Evolutionary conservation across 768 basidiomycete genomes (phyloP), one percentile per base, ranked within the genome.

Genomic region (Hygrophorus russula): DNA sequence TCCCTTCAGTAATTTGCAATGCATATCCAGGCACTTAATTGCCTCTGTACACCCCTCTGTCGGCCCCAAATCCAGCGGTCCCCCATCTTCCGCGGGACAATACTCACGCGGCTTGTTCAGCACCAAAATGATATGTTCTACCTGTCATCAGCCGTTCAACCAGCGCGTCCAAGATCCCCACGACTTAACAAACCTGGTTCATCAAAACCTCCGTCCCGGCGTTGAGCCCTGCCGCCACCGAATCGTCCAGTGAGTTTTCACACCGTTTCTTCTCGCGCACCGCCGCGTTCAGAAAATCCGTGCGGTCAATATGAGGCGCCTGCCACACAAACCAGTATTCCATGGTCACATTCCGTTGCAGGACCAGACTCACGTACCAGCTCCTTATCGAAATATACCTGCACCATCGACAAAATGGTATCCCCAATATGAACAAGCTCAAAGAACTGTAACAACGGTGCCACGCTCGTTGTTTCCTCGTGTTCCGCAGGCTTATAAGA

Each of bases 381-480:
- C 53, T 96, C 94, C 55, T 93, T 93, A 56, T 98, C 96, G 56
- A 94, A 99, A 60, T 93, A 99, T 1, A 97, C 96, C 52, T 99
- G 92, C 5, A 96, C 79, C 80, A 98, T 97, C 13, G 82, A 89
- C 61, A 94, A 90, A 35, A 98, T 97, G 12, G 89, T 99, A 56
- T 99, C 94, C 1, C 92, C 96, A 12, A 98, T 69, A 63, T 98
- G 96, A 0, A 94, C 94, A 17, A 98, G 69, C 66, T 98, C 94
- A 51, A 99, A 97, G 64, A 98, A 98, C 58, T 98, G 93, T 32
- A 97, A 65, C 2, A 99, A 64, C 0, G 96, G 96, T 1, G 93
- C 91, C 2, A 98, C 93, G 50, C 78, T 82, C 17, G 78, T 78
- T 30, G 80, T 80, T 40, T 76, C 82, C 40, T 82, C 73, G 52